Base-by-base conservation (phyloP, 2,329 filamentous ascomycete genomes). In the Iodosphaeria phyllophila region DNA sequence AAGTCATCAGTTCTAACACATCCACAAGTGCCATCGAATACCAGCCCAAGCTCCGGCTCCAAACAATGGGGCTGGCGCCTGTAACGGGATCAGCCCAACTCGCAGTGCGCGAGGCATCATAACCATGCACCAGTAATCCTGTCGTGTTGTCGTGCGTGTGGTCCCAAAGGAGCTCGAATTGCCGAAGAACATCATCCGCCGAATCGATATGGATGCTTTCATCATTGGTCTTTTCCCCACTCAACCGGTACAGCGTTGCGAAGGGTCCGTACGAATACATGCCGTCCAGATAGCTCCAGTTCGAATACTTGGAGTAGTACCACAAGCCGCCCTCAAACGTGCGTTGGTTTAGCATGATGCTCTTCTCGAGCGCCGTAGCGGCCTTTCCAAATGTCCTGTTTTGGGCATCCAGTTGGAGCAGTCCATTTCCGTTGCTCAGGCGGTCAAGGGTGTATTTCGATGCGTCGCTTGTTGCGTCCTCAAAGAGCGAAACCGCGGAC, bases 251-350 rank as follows among this genome's bases (percentile, higher is more conserved):
- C 4, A 29, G 24, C 3, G 34, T 35, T 31, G 41, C 42, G 34
- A 56, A 64, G 1, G 58, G 52, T 6, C 50, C 44, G 7, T 56
- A 43, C 0, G 55, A 59, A 44, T 52, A 62, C 50, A 63, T 58
- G 29, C 59, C 60, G 32, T 66, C 60, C 4, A 62, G 43, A 32
- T 63, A 65, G 35, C 54, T 58, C 50, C 58, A 58, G 26, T 63
- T 44, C 2, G 56, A 57, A 31, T 64, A 64, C n/a, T n/a, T n/a
- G 1, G 39, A 35, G 27, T 33, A 51, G 26, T 51, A 52, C 48
- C 48, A 51, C 4, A 51, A 28, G 0, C 49, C 47, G 16, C 44
- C 41, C 27, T 42, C 41, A 5, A 35, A 20, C 30, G 45, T 52
- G n/a, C 45, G 42, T 11, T 30, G 42, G 30, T 44, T 44, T 18